Percentiles rank a stretch among this genome's conserved stretches.
These are phyloP conservation scores for Leccinum ponderosum DNA, from an alignment of 1,284 basidiomycete species.

Conservation along the genomic window DNA sequence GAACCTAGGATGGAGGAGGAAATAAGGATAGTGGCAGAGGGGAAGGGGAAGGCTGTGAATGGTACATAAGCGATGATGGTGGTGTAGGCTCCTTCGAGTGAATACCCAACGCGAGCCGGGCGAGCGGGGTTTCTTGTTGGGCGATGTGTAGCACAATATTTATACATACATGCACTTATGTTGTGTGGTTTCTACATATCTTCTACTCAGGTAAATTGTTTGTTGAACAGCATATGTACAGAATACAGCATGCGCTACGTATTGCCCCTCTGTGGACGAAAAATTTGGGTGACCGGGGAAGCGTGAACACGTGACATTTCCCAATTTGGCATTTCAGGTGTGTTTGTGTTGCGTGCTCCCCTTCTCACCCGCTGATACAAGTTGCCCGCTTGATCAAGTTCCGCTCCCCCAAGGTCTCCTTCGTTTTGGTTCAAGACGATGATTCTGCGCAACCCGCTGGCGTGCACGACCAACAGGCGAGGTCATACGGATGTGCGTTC, in stretches of 20 bases:
- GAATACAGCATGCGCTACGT: neutral
- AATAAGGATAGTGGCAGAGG: neutral
- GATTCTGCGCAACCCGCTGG: conserved; percentile 54
- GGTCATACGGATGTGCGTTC: conserved; percentile 61
- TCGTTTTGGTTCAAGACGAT: conserved; percentile 59
- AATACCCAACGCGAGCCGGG: neutral
- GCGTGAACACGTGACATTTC: conserved; percentile 9
- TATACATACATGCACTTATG: neutral
- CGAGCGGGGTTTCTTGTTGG: neutral
- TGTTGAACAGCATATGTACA: neutral
- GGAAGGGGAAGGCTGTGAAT: neutral
- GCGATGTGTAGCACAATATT: neutral
- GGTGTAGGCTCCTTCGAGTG: neutral
- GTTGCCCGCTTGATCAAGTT: conserved; percentile 36
- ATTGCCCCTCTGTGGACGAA: too few species aligned
- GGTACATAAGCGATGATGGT: neutral
- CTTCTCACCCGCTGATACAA: conserved; percentile 32
- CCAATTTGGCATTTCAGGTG: conserved; percentile 12
- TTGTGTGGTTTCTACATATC: neutral
- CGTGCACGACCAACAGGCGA: conserved; percentile 52
- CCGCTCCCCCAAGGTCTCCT: conserved; percentile 60
- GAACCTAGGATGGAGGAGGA: neutral
- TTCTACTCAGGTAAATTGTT: neutral
- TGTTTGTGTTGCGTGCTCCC: neutral
- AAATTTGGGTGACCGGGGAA: too few species aligned